Conservation (phyloP, 73 alveolate genomes). For the Breviolum minutum region DNA sequence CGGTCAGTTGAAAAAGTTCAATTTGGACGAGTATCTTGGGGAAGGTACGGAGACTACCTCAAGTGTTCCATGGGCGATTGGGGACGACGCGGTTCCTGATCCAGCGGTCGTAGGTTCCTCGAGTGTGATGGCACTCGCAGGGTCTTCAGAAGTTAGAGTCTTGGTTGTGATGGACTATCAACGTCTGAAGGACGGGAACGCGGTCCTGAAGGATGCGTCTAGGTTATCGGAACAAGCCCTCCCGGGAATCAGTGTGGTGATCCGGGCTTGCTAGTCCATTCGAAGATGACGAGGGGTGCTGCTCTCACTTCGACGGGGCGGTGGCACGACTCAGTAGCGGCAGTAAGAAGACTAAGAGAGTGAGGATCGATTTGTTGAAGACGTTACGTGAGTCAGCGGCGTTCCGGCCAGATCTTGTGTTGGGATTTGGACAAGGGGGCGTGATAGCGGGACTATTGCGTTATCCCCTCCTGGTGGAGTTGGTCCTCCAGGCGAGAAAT, state of each 20-base stretch:
- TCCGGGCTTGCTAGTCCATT: not conserved
- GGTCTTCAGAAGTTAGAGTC: no score
- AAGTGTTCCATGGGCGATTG: conserved; percentile 29
- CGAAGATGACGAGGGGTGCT: not conserved
- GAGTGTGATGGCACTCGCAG: not conserved
- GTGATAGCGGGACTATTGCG: not conserved
- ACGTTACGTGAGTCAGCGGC: not conserved
- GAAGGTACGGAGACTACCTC: not conserved
- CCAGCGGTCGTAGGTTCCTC: not conserved
- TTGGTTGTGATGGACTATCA: not conserved
- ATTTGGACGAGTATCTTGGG: conserved; percentile 16
- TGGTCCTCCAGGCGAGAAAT: conserved; percentile 35
- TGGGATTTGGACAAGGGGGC: conserved; percentile 39
- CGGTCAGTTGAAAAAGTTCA: conserved; percentile 7
- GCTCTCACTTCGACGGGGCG: conserved; percentile 19
- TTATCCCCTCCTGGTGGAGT: conserved; percentile 29
- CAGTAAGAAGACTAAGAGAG: not conserved
- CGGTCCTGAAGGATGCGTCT: not conserved
- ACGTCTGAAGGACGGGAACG: not conserved
- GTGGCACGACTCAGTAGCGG: not conserved
- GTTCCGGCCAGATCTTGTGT: not conserved
- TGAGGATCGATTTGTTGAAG: not conserved
- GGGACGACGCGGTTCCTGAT: conserved; percentile 22
- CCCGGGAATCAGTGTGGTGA: no score
- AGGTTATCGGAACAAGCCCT: not conserved